phyloP scores from a whole-genome alignment of 2,329 filamentous ascomycete species.

The Pseudogymnoascus sp. region DNA sequence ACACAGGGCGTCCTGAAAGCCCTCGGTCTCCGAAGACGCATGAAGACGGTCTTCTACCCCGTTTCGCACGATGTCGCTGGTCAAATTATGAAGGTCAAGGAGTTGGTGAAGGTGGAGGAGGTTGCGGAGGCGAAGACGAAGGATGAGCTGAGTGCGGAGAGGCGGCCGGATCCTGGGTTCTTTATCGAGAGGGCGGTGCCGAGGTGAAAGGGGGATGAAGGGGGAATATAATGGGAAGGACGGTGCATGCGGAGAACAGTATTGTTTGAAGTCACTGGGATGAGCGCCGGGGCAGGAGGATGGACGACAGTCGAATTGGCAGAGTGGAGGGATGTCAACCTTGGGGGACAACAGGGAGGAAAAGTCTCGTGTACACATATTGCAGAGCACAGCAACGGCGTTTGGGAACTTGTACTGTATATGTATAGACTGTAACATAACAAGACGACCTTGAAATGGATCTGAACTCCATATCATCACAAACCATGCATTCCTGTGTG shows the following conservation, averaged over 20 bases:
- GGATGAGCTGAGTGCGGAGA: slow-evolving; percentile 52
- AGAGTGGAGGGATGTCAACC: background rate
- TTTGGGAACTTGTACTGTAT: slow-evolving; percentile 22
- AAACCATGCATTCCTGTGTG: background rate
- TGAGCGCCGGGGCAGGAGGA: background rate
- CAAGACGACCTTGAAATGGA: slow-evolving; percentile 20
- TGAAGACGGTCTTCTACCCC: slow-evolving; percentile 67
- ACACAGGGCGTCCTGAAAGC: slow-evolving; percentile 61
- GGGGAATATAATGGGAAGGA: background rate
- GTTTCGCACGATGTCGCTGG: slow-evolving; percentile 62
- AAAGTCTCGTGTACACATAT: slow-evolving; percentile 12
- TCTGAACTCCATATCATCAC: background rate
- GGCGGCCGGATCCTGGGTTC: slow-evolving; percentile 63
- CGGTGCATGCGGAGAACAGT: background rate
- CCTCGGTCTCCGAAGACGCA: slow-evolving; percentile 64
- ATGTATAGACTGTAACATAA: slow-evolving; percentile 23
- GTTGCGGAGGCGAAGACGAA: slow-evolving; percentile 55
- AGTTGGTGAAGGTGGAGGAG: slow-evolving; percentile 62
- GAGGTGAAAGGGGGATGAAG: slow-evolving; percentile 14
- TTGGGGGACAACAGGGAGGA: slow-evolving; percentile 8
- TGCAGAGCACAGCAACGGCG: slow-evolving; percentile 13
- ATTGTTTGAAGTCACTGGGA: background rate
- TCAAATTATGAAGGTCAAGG: slow-evolving; percentile 71
- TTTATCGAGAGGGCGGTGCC: slow-evolving; percentile 51
- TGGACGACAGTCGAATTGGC: background rate